Evolutionary conservation across 2,329 filamentous ascomycete genomes (phyloP), one percentile per base, ranked within the genome.

Genomic region (Fusarium falciforme): DNA sequence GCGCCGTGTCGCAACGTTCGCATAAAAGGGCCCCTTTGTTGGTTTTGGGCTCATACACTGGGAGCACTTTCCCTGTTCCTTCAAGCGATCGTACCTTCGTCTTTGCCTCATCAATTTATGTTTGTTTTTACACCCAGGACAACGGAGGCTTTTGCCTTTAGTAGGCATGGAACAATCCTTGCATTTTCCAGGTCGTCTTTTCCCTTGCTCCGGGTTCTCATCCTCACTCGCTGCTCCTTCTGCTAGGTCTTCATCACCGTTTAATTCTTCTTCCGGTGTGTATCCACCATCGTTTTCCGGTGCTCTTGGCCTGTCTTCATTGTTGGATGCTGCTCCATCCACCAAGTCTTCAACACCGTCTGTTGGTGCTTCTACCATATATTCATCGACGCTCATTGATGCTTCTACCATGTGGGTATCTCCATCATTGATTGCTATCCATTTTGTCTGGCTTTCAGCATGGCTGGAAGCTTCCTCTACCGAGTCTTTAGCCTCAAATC

Each of bases 11-110:
- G 22, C 33, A 35, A 35, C 33, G 33, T 14, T 16, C 33, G 12
- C 33, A 35, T 14, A 16, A 2, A 1, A 3, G 6, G 12, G 14
- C 14, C 5, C 33, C n/a, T 12, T 42, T 40, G 5, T 40, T 12
- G n/a, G 4, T 29, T 4, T n/a, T 29, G 5, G 16, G 0, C 5
- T 2, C 44, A 3, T 2, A 10, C 42, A 47, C 7, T 0, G 1
- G 44, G 2, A 2, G 16, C 47, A 52, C 25, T 0, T 29, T 29
- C 47, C 25, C 47, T n/a, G 5, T n/a, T 52, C 6, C 25, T 31
- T 52, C 1, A 1, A 2, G 17, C 25, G 16, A 17, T n/a, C 2
- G 9, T 5, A 1, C 16, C 11, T 14, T 49, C 7, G 44, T n/a
- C 2, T 27, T 2, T 5, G 2, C 8, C 5, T 8, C 2, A 25